Conservation (phyloP, 2,329 filamentous ascomycete genomes). For the Xylaria sp. region DNA sequence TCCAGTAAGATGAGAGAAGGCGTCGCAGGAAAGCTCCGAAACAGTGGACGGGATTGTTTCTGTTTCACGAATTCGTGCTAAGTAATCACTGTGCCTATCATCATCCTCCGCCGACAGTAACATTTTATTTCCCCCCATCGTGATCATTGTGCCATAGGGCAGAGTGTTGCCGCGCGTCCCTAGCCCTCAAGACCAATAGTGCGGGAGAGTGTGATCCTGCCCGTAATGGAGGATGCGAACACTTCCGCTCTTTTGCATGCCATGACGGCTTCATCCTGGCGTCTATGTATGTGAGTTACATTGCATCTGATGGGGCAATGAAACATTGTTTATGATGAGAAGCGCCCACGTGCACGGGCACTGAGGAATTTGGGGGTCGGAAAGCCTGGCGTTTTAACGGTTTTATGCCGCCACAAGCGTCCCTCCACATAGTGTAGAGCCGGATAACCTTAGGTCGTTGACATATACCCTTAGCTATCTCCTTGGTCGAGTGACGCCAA, state of each 20-base stretch:
- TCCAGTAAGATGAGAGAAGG: conserved; percentile 13
- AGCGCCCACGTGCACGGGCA: conserved; percentile 18
- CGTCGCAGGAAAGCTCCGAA: conserved; percentile 18
- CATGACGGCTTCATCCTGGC: conserved; percentile 26
- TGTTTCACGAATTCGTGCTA: conserved; percentile 24
- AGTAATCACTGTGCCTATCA: neutral
- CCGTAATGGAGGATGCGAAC: conserved; percentile 17
- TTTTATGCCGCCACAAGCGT: conserved; percentile 13
- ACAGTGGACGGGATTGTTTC: conserved; percentile 17
- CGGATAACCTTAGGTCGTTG: neutral
- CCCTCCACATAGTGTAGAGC: neutral
- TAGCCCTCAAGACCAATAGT: neutral
- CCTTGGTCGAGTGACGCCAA: neutral
- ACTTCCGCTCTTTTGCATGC: conserved; percentile 21
- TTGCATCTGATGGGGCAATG: conserved; percentile 12
- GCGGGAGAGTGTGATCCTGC: neutral
- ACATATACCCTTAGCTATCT: neutral
- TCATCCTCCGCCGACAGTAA: neutral
- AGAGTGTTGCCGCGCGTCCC: conserved; percentile 14
- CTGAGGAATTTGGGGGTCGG: neutral
- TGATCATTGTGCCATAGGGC: neutral
- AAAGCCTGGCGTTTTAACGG: neutral
- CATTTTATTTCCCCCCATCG: neutral
- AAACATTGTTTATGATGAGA: conserved; percentile 8
- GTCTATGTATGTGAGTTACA: conserved; percentile 28